Conservation (phyloP, 2,329 filamentous ascomycete genomes). For the Colletotrichum horii region DNA sequence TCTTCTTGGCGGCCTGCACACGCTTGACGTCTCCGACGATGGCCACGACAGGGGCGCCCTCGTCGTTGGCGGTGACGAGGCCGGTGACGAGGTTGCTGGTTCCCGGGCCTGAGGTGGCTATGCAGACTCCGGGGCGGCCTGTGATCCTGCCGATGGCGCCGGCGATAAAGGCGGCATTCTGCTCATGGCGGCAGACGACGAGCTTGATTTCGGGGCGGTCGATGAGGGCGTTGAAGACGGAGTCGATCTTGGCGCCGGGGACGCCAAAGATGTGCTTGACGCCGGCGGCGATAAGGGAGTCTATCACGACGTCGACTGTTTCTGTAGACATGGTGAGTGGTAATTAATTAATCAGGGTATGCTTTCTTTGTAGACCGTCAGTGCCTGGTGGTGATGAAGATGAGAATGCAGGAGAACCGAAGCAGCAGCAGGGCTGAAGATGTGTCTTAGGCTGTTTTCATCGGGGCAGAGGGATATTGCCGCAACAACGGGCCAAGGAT, state of each 20-base stretch:
- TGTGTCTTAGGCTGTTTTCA: neutral
- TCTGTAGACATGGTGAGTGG: conserved; percentile 21
- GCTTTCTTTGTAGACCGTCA: rapidly evolving
- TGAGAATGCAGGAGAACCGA: neutral
- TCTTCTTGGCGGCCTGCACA: conserved; percentile 46
- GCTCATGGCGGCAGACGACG: conserved; percentile 52
- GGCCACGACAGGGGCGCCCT: conserved; percentile 52
- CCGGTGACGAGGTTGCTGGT: conserved; percentile 52
- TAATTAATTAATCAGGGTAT: rapidly evolving
- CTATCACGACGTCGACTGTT: conserved; percentile 32
- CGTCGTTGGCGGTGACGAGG: conserved; percentile 51
- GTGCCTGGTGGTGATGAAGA: neutral
- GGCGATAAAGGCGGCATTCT: conserved; percentile 56
- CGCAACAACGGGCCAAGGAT: neutral
- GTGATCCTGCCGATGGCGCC: conserved; percentile 51
- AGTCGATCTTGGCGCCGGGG: conserved; percentile 52
- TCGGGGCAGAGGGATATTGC: neutral
- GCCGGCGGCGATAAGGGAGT: conserved; percentile 39
- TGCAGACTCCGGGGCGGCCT: conserved; percentile 48
- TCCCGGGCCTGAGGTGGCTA: conserved; percentile 52
- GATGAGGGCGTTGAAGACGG: conserved; percentile 49
- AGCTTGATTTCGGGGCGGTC: conserved; percentile 52
- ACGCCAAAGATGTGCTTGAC: conserved; percentile 52
- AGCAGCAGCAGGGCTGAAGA: neutral
- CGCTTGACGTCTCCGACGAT: conserved; percentile 51